Evolutionary conservation across 1,139 yeast genomes (phyloP).

Genomic region (Hansenula anomala): DNA sequence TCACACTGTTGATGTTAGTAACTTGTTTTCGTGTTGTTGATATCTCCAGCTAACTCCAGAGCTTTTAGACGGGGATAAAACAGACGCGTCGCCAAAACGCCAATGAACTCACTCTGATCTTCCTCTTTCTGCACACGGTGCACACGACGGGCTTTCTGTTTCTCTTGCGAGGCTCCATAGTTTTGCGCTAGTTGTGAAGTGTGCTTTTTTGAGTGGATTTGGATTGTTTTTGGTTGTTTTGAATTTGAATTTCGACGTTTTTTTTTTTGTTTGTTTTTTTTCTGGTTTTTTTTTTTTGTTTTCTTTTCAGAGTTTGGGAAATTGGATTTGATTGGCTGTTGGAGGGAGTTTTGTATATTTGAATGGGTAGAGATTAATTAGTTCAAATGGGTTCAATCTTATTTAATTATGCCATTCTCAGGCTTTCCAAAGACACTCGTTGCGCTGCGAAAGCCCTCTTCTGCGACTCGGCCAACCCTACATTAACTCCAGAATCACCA

Average conservation of each 20-base stretch:
- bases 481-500: neutral
- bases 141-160: conserved; percentile 23
- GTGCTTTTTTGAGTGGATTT: neutral
- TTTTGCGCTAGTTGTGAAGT: neutral
- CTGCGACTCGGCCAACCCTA: no score
- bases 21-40: no score
- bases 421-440: no score
- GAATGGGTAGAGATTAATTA: no score
- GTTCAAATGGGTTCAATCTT: no score
- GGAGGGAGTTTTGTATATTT: no score
- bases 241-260: neutral
- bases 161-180: conserved; percentile 8
- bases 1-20: conserved; percentile 23
- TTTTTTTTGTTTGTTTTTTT: neutral
- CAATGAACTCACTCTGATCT: conserved; percentile 20
- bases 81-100: conserved; percentile 3
- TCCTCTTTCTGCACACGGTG: conserved; percentile 22
- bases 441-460: no score
- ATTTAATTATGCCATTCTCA: no score
- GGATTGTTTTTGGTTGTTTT: neutral
- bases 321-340: neutral
- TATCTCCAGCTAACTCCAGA: neutral
- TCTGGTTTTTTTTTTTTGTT: neutral
- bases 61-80: conserved; percentile 1
- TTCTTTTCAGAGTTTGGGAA: neutral